Conservation (phyloP, 306 rosid genomes). For the Ammopiptanthus mongolicus region DNA sequence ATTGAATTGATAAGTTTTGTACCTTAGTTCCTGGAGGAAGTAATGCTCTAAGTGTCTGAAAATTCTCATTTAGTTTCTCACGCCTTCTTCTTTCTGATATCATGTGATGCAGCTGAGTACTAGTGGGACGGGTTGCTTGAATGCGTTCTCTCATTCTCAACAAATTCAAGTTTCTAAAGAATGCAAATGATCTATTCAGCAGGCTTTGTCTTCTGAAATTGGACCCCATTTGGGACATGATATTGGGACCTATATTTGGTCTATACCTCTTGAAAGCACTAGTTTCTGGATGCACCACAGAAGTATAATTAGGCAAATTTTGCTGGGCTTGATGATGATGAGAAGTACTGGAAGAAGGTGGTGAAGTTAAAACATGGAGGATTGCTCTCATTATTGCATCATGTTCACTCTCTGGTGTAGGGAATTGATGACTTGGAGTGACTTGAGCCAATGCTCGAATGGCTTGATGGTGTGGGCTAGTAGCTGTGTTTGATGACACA, state of each 20-base stretch:
- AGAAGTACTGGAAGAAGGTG: slow-evolving; percentile 34
- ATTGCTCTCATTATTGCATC: slow-evolving; percentile 59
- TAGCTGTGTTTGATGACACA: slow-evolving; percentile 10
- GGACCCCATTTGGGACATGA: slow-evolving; percentile 7
- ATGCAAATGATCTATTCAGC: slow-evolving; percentile 55
- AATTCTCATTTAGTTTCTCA: slow-evolving; percentile 79
- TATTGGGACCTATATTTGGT: slow-evolving; percentile 8
- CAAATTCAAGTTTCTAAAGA: slow-evolving; percentile 41
- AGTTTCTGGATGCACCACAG: slow-evolving; percentile 24
- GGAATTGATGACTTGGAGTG: slow-evolving; percentile 31
- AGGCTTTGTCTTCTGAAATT: slow-evolving; percentile 35
- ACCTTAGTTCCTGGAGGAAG: slow-evolving; percentile 93
- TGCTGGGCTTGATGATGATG: slow-evolving; percentile 22
- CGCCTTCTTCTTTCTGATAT: slow-evolving; percentile 79
- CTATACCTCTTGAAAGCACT: slow-evolving; percentile 58
- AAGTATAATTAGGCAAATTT: slow-evolving; percentile 9
- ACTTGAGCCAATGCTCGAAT: slow-evolving; percentile 42
- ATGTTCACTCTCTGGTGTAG: slow-evolving; percentile 41
- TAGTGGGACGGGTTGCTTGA: slow-evolving; percentile 44
- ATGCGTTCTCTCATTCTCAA: slow-evolving; percentile 40
- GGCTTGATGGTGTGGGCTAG: slow-evolving; percentile 38
- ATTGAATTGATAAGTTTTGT: background rate
- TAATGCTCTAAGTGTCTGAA: slow-evolving; percentile 58
- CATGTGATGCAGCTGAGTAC: slow-evolving; percentile 67
- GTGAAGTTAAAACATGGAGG: slow-evolving; percentile 41